Evolutionary conservation across 1,139 yeast genomes (phyloP).

Genomic region (Hyphopichia burtonii): DNA sequence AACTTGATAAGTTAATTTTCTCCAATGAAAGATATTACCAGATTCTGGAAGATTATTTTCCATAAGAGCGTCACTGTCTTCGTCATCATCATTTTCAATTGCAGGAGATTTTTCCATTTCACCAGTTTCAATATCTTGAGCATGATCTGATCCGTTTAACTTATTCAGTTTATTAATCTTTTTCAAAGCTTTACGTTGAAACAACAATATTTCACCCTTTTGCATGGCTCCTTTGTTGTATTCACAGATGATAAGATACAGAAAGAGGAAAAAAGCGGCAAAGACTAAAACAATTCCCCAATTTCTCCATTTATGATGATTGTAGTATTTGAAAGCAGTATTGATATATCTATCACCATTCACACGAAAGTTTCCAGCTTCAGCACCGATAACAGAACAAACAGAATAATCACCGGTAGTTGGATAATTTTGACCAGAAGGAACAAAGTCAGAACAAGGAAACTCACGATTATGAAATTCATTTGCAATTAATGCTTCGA

Average conservation of each 20-base stretch:
- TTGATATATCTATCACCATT: constrained; percentile 53
- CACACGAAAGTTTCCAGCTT: constrained; percentile 49
- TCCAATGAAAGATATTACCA: constrained; percentile 37
- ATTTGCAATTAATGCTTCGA: constrained; percentile 56
- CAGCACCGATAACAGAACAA: constrained; percentile 59
- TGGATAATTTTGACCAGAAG: constrained; percentile 49
- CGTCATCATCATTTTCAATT: background rate
- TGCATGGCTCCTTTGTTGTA: constrained; percentile 72
- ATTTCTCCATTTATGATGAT: constrained; percentile 70
- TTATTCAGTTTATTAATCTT: constrained; percentile 19
- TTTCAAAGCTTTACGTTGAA: constrained; percentile 38
- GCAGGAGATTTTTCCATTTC: constrained; percentile 1
- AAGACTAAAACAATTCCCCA: constrained; percentile 64
- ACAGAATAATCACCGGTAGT: constrained; percentile 25
- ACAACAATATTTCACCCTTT: constrained; percentile 79
- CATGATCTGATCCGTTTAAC: background rate
- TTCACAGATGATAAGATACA: constrained; percentile 63
- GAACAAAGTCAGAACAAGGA: constrained; percentile 47
- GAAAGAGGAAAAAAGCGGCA: constrained; percentile 50
- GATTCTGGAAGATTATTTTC: constrained; percentile 1
- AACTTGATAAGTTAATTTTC: constrained; percentile 47
- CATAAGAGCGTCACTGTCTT: too few relatives aligned
- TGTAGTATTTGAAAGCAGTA: constrained; percentile 40
- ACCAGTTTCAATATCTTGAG: constrained; percentile 9
- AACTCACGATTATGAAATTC: constrained; percentile 51